Conservation (phyloP, 1,139 yeast genomes). For the Candida tunisiensis region DNA sequence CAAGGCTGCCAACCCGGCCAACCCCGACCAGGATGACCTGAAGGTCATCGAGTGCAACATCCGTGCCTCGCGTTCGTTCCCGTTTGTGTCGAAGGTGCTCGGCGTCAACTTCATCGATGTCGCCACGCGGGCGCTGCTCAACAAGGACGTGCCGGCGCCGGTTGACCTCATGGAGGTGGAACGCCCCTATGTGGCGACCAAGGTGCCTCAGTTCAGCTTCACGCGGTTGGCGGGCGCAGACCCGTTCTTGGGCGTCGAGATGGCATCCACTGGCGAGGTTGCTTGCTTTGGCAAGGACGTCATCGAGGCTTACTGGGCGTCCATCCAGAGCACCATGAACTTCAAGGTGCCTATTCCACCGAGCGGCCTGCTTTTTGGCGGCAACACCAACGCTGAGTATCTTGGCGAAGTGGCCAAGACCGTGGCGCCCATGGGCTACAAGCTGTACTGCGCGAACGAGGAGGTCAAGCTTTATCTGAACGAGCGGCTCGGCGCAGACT, state of each 20-base stretch:
- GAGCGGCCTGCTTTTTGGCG: slow-evolving; percentile 80
- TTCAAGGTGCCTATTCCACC: slow-evolving; percentile 88
- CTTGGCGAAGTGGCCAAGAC: slow-evolving; percentile 59
- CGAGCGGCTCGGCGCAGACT: slow-evolving; percentile 27
- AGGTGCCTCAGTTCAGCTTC: slow-evolving; percentile 97
- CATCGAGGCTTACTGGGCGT: slow-evolving; percentile 97
- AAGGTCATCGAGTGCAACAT: slow-evolving; percentile 98
- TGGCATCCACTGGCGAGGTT: slow-evolving; percentile 99
- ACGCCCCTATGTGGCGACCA: slow-evolving; percentile 88
- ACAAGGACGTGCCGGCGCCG: slow-evolving; percentile 57
- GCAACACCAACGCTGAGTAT: slow-evolving; percentile 60
- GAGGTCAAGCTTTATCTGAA: slow-evolving; percentile 54
- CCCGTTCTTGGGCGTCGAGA: slow-evolving; percentile 95
- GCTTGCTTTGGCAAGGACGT: slow-evolving; percentile 94
- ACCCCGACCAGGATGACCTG: slow-evolving; percentile 79
- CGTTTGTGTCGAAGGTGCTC: slow-evolving; percentile 94
- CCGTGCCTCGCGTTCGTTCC: slow-evolving; percentile 97
- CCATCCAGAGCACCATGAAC: slow-evolving; percentile 93
- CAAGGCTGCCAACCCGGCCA: too few species aligned
- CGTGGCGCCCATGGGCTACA: slow-evolving; percentile 62
- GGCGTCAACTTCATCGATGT: slow-evolving; percentile 94
- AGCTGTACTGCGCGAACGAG: slow-evolving; percentile 60
- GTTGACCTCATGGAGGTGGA: slow-evolving; percentile 85
- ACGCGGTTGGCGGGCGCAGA: slow-evolving; percentile 97
- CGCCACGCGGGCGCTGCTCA: slow-evolving; percentile 95